These are phyloP conservation scores for Mucor piriformis DNA, from an alignment of 371 early-diverging fungal species.

Conservation along the genomic window DNA sequence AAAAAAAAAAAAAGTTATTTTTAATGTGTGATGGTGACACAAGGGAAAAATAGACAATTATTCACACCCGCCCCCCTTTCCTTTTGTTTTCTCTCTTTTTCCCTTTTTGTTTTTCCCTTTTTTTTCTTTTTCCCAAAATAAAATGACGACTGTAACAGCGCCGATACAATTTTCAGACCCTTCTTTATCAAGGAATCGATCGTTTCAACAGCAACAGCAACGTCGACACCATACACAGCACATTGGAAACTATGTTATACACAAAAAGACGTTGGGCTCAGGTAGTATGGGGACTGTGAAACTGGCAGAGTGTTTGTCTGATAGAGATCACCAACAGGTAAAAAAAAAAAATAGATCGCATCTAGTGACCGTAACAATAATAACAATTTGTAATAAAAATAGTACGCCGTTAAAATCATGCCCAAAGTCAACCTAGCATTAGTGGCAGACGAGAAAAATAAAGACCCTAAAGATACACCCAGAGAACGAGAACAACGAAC, in stretches of 20 bases:
- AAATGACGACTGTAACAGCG: conserved; percentile 8
- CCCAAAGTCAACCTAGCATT: conserved; percentile 38
- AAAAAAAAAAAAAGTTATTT: too few relatives aligned
- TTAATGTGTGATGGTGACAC: too few relatives aligned
- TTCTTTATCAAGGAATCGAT: neutral
- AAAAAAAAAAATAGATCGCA: neutral
- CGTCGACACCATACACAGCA: conserved; percentile 24
- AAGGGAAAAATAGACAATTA: too few relatives aligned
- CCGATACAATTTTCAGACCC: neutral
- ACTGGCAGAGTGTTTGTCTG: conserved; percentile 67
- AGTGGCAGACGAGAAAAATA: conserved; percentile 17
- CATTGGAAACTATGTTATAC: conserved; percentile 45
- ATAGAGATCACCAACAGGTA: conserved; percentile 40
- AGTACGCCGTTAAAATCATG: conserved; percentile 55
- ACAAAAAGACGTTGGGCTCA: conserved; percentile 88
- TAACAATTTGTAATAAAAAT: neutral
- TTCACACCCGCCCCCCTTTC: neutral
- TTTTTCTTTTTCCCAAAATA: neutral
- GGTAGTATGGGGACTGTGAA: conserved; percentile 99
- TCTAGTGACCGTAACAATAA: neutral
- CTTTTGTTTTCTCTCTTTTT: neutral
- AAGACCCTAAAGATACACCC: conserved; percentile 50
- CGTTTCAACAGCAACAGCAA: neutral
- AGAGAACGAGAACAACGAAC: conserved; percentile 71
- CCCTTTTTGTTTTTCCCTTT: neutral